phyloP scores from a whole-genome alignment of 2,329 filamentous ascomycete species.

The Capronia coronata region DNA sequence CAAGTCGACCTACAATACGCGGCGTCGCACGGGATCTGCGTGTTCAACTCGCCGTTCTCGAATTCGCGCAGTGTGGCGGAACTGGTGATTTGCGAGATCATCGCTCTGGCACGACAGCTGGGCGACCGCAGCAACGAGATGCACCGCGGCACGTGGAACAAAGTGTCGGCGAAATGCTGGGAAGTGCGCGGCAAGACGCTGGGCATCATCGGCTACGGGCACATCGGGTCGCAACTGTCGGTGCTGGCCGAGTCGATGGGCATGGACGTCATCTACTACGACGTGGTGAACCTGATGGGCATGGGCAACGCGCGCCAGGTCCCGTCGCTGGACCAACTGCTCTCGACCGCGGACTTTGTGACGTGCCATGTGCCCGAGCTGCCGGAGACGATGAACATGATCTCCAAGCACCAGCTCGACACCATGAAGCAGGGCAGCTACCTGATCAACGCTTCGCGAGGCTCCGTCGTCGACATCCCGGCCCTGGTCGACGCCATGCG shows the following conservation, averaged over 20 bases:
- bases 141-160: constrained; percentile 94
- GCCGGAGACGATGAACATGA: constrained; percentile 87
- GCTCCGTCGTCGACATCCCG: constrained; percentile 88
- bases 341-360: constrained; percentile 80
- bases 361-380: constrained; percentile 92
- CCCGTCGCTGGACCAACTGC: constrained; percentile 65
- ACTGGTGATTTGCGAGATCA: constrained; percentile 90
- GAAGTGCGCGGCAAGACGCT: constrained; percentile 96
- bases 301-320: constrained; percentile 84
- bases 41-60: constrained; percentile 98
- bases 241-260: constrained; percentile 96
- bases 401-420: constrained; percentile 68
- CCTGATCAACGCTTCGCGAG: constrained; percentile 91
- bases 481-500: constrained; percentile 84
- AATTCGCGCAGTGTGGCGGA: constrained; percentile 97
- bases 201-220: constrained; percentile 94
- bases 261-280: constrained; percentile 96
- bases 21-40: constrained; percentile 78
- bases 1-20: constrained; percentile 84
- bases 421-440: constrained; percentile 92
- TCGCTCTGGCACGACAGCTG: constrained; percentile 81
- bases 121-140: constrained; percentile 90
- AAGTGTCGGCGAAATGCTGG: constrained; percentile 95
- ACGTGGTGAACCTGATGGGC: constrained; percentile 89
- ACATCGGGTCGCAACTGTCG: constrained; percentile 92